Conservation (phyloP, 202 grass and related monocot species). For the Zoysia matrella region DNA sequence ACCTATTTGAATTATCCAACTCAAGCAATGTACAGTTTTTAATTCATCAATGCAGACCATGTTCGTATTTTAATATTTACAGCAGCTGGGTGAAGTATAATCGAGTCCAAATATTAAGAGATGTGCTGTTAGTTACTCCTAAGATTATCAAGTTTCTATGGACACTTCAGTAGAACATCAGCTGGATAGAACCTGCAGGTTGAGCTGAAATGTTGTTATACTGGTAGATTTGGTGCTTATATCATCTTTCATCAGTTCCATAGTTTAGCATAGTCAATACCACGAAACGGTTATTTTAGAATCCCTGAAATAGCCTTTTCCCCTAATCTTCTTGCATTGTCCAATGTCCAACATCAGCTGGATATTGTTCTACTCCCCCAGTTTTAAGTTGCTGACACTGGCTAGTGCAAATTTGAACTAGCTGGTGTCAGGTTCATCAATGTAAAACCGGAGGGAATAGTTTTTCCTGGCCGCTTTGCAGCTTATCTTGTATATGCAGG, state of each 20-base stretch:
- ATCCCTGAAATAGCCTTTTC: constrained; percentile 8
- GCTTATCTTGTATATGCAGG: background rate
- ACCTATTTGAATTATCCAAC: too few relatives aligned
- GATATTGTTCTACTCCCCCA: background rate
- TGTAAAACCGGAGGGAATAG: too few relatives aligned
- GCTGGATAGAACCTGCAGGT: background rate
- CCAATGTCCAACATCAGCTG: background rate
- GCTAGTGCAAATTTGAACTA: too few relatives aligned
- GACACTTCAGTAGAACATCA: background rate
- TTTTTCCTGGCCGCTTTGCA: background rate
- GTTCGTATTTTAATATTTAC: too few relatives aligned
- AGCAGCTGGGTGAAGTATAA: too few relatives aligned
- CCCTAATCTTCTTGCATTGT: constrained; percentile 4
- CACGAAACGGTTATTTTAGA: constrained; percentile 26
- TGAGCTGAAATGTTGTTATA: background rate
- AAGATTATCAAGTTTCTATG: background rate
- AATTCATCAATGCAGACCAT: too few relatives aligned
- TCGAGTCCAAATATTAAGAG: too few relatives aligned
- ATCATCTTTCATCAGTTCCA: constrained; percentile 9
- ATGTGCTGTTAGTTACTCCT: too few relatives aligned
- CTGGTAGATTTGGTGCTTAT: constrained; percentile 11
- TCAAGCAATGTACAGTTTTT: too few relatives aligned
- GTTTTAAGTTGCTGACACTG: background rate
- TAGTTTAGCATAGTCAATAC: constrained; percentile 18
- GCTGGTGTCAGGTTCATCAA: too few relatives aligned